Evolutionary conservation across 305 asterid species (phyloP).

Genomic region (Solanum aculeatissimum): DNA sequence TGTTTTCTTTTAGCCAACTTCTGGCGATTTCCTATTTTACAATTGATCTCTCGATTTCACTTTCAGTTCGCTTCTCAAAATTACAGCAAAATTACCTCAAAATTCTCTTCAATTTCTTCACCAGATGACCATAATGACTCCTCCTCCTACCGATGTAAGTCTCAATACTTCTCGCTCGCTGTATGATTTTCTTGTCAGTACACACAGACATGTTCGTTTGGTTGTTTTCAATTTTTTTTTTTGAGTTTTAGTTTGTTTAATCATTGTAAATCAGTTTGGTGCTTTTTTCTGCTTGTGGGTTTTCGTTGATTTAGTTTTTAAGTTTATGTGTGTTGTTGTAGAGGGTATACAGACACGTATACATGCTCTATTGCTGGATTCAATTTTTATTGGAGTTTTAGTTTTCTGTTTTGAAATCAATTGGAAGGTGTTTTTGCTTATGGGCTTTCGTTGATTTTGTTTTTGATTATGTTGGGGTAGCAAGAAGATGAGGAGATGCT

Average conservation of each 20-base stretch:
- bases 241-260: not conserved
- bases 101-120: not conserved
- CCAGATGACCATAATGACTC: not conserved
- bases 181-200: not conserved
- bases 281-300: not conserved
- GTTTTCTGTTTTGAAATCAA: not conserved
- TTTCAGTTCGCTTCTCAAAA: not conserved
- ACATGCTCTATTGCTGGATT: not conserved
- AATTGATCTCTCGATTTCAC: not conserved
- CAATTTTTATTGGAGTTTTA: not conserved
- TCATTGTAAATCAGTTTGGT: not conserved
- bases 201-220: not conserved
- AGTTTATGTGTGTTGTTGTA: not conserved
- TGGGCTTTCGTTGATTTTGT: not conserved
- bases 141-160: not conserved
- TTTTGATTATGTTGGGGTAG: not conserved
- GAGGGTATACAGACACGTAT: not conserved
- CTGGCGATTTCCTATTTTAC: not conserved
- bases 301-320: not conserved
- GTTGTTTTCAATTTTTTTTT: not conserved
- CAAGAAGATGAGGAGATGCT: slow-evolving; percentile 51
- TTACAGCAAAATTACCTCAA: not conserved
- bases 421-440: not conserved
- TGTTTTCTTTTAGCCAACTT: not conserved
- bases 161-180: not conserved